Evolutionary conservation across 139 green algal genomes (phyloP).

Genomic region (Astrephomene gubernaculifera): DNA sequence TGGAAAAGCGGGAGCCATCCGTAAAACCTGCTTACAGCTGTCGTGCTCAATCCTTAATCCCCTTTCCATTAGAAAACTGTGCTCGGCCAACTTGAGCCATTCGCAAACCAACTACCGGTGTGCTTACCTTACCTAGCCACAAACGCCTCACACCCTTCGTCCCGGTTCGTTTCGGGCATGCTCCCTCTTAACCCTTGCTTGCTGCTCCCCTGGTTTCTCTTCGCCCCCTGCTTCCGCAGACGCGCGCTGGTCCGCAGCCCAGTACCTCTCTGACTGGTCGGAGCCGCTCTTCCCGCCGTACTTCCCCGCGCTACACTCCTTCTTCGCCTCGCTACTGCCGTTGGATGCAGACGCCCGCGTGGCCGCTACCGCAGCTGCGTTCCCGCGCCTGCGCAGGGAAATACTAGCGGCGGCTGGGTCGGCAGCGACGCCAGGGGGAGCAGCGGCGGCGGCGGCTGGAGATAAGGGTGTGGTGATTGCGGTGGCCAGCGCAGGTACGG

Average conservation of each 20-base stretch:
- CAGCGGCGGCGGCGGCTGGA: not conserved
- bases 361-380: constrained; percentile 47
- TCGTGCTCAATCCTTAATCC: too few relatives aligned
- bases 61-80: too few relatives aligned
- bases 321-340: constrained; percentile 73
- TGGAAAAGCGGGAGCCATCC: too few relatives aligned
- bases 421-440: not conserved
- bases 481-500: not conserved
- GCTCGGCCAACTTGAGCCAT: too few relatives aligned
- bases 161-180: too few relatives aligned
- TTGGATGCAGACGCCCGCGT: constrained; percentile 78
- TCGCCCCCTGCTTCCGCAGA: constrained; percentile 27
- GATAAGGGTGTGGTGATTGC: not conserved
- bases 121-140: too few relatives aligned
- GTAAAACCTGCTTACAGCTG: too few relatives aligned
- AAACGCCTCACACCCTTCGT: too few relatives aligned
- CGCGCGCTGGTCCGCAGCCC: constrained; percentile 67
- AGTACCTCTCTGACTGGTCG: constrained; percentile 79
- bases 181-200: too few relatives aligned
- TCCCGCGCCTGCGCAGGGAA: constrained; percentile 14
- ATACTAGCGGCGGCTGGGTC: constrained; percentile 14
- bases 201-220: too few relatives aligned
- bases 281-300: constrained; percentile 78
- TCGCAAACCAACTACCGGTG: too few relatives aligned
- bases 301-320: constrained; percentile 79